These are phyloP conservation scores for Phaeosphaeria sp. DNA, from an alignment of 2,329 filamentous ascomycete species.

Conservation along the genomic window DNA sequence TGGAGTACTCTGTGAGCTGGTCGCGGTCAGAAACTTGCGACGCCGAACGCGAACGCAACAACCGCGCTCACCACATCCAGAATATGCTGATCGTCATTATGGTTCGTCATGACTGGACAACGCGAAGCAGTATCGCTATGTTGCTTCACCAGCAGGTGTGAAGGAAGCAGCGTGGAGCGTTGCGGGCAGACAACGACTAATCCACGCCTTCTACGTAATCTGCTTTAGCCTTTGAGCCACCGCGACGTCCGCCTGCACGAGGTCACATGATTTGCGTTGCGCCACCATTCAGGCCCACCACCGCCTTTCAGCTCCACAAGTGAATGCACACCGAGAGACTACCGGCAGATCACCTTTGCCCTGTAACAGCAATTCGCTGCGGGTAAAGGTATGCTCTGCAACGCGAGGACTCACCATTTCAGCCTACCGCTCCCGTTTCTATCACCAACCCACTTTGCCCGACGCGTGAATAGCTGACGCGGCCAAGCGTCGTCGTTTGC, in stretches of 20 bases:
- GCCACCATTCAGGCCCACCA: conserved; percentile 22
- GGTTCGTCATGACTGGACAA: conserved; percentile 67
- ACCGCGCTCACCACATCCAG: conserved; percentile 70
- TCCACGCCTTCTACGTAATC: conserved; percentile 14
- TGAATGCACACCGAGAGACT: conserved; percentile 18
- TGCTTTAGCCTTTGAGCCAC: background rate
- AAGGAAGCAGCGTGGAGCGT: conserved; percentile 5
- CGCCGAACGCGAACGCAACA: background rate
- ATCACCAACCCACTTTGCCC: conserved; percentile 14
- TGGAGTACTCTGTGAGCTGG: conserved; percentile 64
- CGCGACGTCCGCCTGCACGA: background rate
- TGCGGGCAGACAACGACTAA: conserved; percentile 4
- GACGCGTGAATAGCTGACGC: conserved; percentile 38
- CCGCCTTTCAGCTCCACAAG: conserved; percentile 12
- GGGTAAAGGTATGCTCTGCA: conserved; percentile 6
- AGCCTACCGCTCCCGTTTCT: conserved; percentile 12
- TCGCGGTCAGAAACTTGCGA: conserved; percentile 16
- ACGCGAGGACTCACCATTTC: conserved; percentile 8
- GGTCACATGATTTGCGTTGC: conserved; percentile 13
- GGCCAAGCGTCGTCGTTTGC: conserved; percentile 23
- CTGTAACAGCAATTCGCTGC: conserved; percentile 10
- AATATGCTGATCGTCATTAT: conserved; percentile 80
- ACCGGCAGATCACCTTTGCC: conserved; percentile 16
- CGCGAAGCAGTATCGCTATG: background rate
- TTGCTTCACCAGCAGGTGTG: background rate